Base-by-base conservation (phyloP, 352 stramenopile genomes). In the Phytophthora macrochlamydospora region DNA sequence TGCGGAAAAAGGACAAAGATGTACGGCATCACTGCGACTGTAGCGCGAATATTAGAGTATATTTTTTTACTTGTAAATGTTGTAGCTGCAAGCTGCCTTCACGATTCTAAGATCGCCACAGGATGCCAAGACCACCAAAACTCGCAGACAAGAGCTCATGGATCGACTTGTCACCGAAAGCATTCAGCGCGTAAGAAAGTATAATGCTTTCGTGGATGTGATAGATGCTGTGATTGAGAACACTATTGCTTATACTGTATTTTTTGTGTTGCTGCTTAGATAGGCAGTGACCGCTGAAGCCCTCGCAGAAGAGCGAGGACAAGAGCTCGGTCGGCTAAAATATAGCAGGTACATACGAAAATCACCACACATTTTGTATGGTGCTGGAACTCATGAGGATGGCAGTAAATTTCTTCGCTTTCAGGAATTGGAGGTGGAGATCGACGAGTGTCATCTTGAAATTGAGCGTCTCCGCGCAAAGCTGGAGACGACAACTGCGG, bases 1-100 rank as follows among this genome's bases (percentile, higher is more conserved):
- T 92, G 32, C 79, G 76, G 30, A 90, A 87, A 57, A 92, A 87
- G 51, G 81, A 90, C 50, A 85, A 84, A 68, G 81, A 89, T 42
- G 83, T 86, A 67, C 12, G 76, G 33, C n/a, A 30, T 9, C 13
- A 9, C 28, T 43, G 12, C 18, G 2, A 14, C 2, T 33, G 56
- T 31, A 29, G 28, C 1, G 35, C 9, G 35, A 40, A 40, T 40
- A 40, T 11, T 40, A 24, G 18, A 24, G 18, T 11, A 40, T 11
- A 6, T 40, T 40, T 7, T 50, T 38, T 33, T 53, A 37, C 30
- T 11, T 29, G 4, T 6, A n/a, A n/a, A 18, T 40, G 3, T 18
- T 61, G 49, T 49, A 92, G 83, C 45, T 92, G 3, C 81, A 90
- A 60, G 72, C 71, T 53, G 63, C 83, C 14, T 90, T 92, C 62